Evolutionary conservation across 2,329 filamentous ascomycete species (phyloP).

Genomic region (Tolypocladium tundrense): DNA sequence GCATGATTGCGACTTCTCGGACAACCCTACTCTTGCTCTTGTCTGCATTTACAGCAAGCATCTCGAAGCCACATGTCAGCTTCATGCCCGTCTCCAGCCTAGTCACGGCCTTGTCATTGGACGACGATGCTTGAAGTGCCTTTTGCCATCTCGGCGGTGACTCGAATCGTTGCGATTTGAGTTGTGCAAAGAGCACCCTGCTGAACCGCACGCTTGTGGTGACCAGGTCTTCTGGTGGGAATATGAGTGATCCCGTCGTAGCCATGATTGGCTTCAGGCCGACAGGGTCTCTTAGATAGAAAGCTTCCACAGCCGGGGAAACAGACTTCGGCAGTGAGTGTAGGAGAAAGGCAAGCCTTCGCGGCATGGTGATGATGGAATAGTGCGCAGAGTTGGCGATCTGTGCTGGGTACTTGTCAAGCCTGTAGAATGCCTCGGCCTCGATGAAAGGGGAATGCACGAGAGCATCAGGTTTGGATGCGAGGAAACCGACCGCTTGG

Average conservation of each 20-base stretch:
- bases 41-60: constrained; percentile 60
- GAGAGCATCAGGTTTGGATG: constrained; percentile 43
- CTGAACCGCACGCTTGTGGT: constrained; percentile 74
- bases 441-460: constrained; percentile 68
- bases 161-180: constrained; percentile 75
- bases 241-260: constrained; percentile 43
- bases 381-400: constrained; percentile 69
- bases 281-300: constrained; percentile 81
- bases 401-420: constrained; percentile 72
- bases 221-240: constrained; percentile 71
- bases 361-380: constrained; percentile 62
- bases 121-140: constrained; percentile 7
- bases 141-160: constrained; percentile 45
- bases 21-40: constrained; percentile 59
- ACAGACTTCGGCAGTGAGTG: constrained; percentile 66
- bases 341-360: constrained; percentile 71
- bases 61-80: constrained; percentile 80
- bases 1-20: constrained; percentile 63
- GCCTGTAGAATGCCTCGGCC: constrained; percentile 80
- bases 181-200: constrained; percentile 79
- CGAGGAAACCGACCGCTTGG: constrained; percentile 55
- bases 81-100: constrained; percentile 76
- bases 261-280: constrained; percentile 58
- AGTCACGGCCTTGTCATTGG: constrained; percentile 7
- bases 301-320: constrained; percentile 76